phyloP scores from a whole-genome alignment of 768 basidiomycete genomes.

The Grammothele lineata region DNA sequence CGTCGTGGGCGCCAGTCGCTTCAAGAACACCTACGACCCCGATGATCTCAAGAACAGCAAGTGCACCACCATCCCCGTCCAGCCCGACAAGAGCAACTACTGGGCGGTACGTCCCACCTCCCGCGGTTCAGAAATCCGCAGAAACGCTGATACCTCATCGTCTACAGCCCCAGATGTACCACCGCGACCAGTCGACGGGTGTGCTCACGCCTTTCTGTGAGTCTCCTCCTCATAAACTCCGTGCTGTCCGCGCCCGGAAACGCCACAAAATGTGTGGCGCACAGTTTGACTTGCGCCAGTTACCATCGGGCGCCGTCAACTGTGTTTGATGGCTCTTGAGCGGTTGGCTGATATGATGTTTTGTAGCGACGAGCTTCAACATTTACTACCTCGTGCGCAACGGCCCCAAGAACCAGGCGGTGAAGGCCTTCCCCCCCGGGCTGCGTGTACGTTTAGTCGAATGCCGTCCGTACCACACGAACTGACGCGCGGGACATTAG shows the following conservation, averaged over 20 bases:
- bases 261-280: too few relatives aligned
- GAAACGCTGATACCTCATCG: background rate
- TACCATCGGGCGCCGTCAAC: background rate
- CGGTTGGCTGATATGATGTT: background rate
- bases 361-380: conserved; percentile 16
- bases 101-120: conserved; percentile 17
- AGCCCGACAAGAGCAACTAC: conserved; percentile 22
- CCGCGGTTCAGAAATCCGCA: background rate
- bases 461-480: too few relatives aligned
- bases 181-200: conserved; percentile 15
- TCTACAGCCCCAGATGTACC: conserved; percentile 17
- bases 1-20: conserved; percentile 13
- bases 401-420: conserved; percentile 17
- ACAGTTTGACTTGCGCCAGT: background rate
- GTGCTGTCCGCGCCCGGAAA: background rate
- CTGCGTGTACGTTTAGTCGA: conserved; percentile 17
- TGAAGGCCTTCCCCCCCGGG: conserved; percentile 22
- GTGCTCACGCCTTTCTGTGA: conserved; percentile 17
- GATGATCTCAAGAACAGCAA: conserved; percentile 10
- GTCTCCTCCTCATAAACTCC: background rate
- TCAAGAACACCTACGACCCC: conserved; percentile 8
- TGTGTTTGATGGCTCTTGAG: background rate
- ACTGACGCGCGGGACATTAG: too few relatives aligned
- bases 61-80: conserved; percentile 18
- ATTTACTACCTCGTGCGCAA: conserved; percentile 22